Conservation (phyloP, 495 filamentous ascomycete species). For the Polyplosphaeria fusca region DNA sequence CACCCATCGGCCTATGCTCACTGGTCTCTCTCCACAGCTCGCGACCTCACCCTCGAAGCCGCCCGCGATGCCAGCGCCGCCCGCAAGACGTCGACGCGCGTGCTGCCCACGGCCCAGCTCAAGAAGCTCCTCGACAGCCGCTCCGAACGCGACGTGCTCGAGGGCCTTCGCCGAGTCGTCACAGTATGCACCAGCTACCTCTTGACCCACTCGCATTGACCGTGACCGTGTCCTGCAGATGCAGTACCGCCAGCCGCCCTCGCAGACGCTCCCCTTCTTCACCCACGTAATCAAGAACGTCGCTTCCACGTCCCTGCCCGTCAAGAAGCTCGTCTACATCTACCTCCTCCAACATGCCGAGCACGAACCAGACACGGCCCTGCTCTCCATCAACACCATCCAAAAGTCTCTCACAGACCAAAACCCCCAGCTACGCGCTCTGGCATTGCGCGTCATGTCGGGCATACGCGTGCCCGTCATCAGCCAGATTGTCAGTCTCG, state of each 20-base stretch:
- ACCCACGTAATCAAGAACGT: slow-evolving; percentile 96
- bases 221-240: slow-evolving; percentile 55
- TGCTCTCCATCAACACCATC: slow-evolving; percentile 96
- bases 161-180: slow-evolving; percentile 86
- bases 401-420: slow-evolving; percentile 92
- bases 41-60: slow-evolving; percentile 95
- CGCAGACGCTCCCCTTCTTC: slow-evolving; percentile 71
- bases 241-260: slow-evolving; percentile 84
- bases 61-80: slow-evolving; percentile 57
- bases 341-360: slow-evolving; percentile 96
- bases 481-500: slow-evolving; percentile 94
- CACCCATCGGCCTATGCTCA: slow-evolving; percentile 27
- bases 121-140: slow-evolving; percentile 94
- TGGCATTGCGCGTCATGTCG: slow-evolving; percentile 92
- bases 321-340: slow-evolving; percentile 97
- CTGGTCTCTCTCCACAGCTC: slow-evolving; percentile 54
- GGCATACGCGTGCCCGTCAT: slow-evolving; percentile 97
- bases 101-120: slow-evolving; percentile 60
- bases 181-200: slow-evolving; percentile 53
- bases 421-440: slow-evolving; percentile 82
- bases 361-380: slow-evolving; percentile 86
- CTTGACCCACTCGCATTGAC: background rate
- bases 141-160: slow-evolving; percentile 86
- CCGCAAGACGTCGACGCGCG: slow-evolving; percentile 49
- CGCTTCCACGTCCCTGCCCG: slow-evolving; percentile 82